Conservation (phyloP, 2,329 filamentous ascomycete species). For the Talaromyces sp. region DNA sequence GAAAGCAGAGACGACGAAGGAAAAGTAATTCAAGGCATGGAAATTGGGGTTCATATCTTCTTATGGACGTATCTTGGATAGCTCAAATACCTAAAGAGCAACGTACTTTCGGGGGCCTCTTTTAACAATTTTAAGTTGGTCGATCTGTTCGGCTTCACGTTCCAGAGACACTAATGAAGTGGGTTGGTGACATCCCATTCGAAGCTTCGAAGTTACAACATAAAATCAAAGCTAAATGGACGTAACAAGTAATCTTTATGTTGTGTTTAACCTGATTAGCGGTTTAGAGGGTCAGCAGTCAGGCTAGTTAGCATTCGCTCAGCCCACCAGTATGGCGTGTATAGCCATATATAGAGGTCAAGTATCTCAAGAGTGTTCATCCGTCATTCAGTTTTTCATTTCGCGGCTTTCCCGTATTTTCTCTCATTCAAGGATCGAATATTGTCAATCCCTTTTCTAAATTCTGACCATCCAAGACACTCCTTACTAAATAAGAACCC, state of each 20-base stretch:
- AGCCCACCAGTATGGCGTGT: neutral
- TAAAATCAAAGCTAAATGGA: neutral
- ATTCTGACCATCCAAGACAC: neutral
- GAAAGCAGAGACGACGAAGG: neutral
- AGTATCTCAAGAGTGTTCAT: neutral
- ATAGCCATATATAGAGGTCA: neutral
- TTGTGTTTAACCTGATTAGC: neutral
- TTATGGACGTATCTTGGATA: neutral
- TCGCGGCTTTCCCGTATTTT: neutral
- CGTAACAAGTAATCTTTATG: neutral
- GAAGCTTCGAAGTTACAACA: no score
- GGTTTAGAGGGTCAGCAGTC: neutral
- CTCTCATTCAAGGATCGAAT: neutral
- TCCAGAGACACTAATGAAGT: neutral
- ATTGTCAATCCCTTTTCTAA: neutral
- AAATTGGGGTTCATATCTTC: neutral
- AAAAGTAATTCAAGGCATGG: neutral
- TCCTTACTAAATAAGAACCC: neutral
- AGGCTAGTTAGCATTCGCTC: neutral
- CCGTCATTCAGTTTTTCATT: neutral
- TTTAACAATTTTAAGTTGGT: neutral
- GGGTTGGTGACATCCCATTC: neutral
- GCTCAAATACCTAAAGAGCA: neutral
- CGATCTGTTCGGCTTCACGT: neutral
- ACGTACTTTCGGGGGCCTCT: neutral